These are phyloP conservation scores for Penicillium macrosclerotiorum DNA, from an alignment of 495 filamentous ascomycete genomes.

Conservation along the genomic window DNA sequence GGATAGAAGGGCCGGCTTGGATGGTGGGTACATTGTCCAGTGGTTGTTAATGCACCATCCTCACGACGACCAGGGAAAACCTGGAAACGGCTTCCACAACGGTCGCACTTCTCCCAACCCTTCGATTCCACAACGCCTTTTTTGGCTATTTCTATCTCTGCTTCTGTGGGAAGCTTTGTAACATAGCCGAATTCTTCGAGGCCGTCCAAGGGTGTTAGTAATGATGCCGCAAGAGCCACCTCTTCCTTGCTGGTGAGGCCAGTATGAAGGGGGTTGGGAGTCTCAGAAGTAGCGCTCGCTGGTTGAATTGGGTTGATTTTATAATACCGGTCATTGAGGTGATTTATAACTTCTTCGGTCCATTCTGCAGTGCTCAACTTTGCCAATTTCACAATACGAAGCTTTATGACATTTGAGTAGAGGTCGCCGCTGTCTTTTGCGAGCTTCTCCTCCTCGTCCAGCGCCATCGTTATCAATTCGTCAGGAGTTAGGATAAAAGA, in stretches of 20 bases:
- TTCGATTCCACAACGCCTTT: conserved; percentile 62
- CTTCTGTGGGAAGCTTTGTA: conserved; percentile 55
- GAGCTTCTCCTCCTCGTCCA: conserved; percentile 81
- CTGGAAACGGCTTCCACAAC: conserved; percentile 82
- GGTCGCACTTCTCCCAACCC: conserved; percentile 85
- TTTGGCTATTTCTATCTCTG: conserved; percentile 59
- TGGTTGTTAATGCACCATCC: conserved; percentile 76
- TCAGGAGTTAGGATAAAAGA: conserved; percentile 61
- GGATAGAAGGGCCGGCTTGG: conserved; percentile 61
- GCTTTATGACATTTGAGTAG: conserved; percentile 80
- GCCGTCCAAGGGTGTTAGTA: conserved; percentile 58
- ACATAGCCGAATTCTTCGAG: conserved; percentile 75
- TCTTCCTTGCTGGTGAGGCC: conserved; percentile 68
- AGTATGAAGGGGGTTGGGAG: conserved; percentile 52
- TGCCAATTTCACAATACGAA: conserved; percentile 68
- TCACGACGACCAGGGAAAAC: conserved; percentile 84
- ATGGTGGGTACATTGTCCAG: conserved; percentile 77
- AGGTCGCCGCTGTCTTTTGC: conserved; percentile 64
- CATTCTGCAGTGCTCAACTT: conserved; percentile 70
- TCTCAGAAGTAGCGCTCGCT: conserved; percentile 12
- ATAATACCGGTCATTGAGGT: conserved; percentile 45
- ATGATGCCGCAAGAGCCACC: conserved; percentile 54
- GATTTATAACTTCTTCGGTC: conserved; percentile 44
- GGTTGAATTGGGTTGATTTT: conserved; percentile 29
- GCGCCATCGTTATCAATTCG: conserved; percentile 70